Evolutionary conservation across 2,329 filamentous ascomycete species (phyloP).

Genomic region (Periconia sp.): DNA sequence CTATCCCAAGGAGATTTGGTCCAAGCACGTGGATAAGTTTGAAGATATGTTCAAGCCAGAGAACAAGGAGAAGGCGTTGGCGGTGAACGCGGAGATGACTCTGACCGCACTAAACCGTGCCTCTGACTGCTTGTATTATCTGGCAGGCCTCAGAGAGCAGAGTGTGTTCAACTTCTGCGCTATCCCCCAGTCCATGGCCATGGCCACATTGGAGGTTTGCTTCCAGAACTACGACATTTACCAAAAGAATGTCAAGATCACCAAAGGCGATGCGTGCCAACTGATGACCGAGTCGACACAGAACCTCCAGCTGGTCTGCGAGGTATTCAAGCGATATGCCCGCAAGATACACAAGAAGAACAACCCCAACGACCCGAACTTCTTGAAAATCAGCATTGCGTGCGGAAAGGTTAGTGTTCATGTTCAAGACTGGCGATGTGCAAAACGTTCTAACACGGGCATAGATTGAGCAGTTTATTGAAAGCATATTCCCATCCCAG

Average conservation of each 20-base stretch:
- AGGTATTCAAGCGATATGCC: constrained; percentile 76
- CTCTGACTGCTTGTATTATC: constrained; percentile 96
- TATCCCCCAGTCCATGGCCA: constrained; percentile 96
- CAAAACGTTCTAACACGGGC: constrained; percentile 9
- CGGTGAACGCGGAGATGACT: constrained; percentile 92
- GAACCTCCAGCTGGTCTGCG: constrained; percentile 78
- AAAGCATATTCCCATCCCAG: constrained; percentile 86
- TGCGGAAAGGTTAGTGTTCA: constrained; percentile 71
- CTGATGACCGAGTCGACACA: constrained; percentile 93
- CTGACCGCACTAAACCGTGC: constrained; percentile 82
- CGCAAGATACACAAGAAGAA: constrained; percentile 91
- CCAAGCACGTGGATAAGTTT: constrained; percentile 87
- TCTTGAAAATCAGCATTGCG: constrained; percentile 84
- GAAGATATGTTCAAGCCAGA: constrained; percentile 86
- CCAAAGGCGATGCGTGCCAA: constrained; percentile 87
- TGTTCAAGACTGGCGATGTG: not conserved
- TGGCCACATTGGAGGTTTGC: constrained; percentile 86
- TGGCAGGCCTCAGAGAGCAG: constrained; percentile 91
- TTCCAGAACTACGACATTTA: constrained; percentile 92
- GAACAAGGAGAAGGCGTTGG: constrained; percentile 74
- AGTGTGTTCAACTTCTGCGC: constrained; percentile 99
- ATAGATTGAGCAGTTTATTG: constrained; percentile 95
- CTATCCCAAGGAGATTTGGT: constrained; percentile 97
- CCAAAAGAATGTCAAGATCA: constrained; percentile 90
- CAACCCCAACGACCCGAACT: constrained; percentile 89